Evolutionary conservation across 1,284 basidiomycete genomes (phyloP).

Genomic region (Cryptococcus depauperatus): DNA sequence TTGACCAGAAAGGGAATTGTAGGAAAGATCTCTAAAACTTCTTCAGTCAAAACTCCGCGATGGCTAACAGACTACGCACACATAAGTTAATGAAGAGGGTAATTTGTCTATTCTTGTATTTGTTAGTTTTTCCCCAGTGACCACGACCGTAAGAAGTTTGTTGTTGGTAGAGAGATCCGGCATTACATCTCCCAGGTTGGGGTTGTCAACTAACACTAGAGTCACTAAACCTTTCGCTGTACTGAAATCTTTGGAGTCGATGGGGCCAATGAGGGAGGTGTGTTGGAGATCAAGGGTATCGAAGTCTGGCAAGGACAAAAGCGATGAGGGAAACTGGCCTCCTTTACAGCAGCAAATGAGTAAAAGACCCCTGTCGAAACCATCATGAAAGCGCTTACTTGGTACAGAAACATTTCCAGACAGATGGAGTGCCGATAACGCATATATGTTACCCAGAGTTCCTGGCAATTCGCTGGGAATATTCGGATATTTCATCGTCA

Average conservation of each 20-base stretch:
- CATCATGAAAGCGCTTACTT: constrained; percentile 18
- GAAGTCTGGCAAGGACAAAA: constrained; percentile 24
- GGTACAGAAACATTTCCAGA: constrained; percentile 37
- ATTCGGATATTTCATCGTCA: constrained; percentile 33
- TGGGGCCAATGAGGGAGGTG: constrained; percentile 30
- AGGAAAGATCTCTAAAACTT: constrained; percentile 33
- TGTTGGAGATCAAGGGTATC: constrained; percentile 32
- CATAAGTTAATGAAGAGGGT: constrained; percentile 26
- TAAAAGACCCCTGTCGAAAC: not conserved
- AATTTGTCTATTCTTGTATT: constrained; percentile 19
- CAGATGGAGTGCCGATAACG: constrained; percentile 29
- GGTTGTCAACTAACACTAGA: constrained; percentile 33
- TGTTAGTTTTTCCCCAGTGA: constrained; percentile 23
- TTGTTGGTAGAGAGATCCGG: constrained; percentile 25
- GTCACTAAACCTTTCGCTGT: constrained; percentile 17
- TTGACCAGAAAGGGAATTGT: constrained; percentile 30
- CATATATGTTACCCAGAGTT: constrained; percentile 29
- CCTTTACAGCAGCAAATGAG: constrained; percentile 11
- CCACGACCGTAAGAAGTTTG: constrained; percentile 29
- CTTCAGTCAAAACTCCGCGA: constrained; percentile 2
- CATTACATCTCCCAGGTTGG: constrained; percentile 28
- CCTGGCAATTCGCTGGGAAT: constrained; percentile 26
- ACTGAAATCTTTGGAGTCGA: constrained; percentile 23
- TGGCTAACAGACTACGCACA: constrained; percentile 22
- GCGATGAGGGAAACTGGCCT: constrained; percentile 24